Percentiles rank a stretch among this genome's conserved stretches.
phyloP scores from a whole-genome alignment of 208 protist genomes.

The Leptomonas seymouri region DNA sequence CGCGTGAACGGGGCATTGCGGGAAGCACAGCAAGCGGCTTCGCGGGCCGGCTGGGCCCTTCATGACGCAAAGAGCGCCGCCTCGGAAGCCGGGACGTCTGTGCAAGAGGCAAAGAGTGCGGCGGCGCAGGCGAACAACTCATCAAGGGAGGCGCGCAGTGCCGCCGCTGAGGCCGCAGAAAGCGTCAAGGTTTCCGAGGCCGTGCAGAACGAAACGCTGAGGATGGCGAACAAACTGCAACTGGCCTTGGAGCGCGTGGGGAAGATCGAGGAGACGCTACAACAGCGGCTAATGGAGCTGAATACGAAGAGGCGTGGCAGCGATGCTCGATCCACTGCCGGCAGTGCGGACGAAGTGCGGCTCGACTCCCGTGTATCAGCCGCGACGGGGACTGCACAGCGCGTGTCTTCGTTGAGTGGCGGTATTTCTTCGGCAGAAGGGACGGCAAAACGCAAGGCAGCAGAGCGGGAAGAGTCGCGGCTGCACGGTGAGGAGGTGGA shows the following conservation, averaged over 20 bases:
- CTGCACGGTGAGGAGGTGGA: slow-evolving; percentile 14
- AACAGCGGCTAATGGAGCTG: slow-evolving; percentile 9
- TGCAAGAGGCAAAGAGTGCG: neutral
- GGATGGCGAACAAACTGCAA: slow-evolving; percentile 25
- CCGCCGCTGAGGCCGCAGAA: slow-evolving; percentile 23
- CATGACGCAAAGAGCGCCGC: neutral
- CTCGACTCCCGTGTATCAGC: neutral
- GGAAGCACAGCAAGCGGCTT: neutral
- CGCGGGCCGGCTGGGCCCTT: neutral
- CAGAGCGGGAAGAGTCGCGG: slow-evolving; percentile 4
- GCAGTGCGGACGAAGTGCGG: neutral
- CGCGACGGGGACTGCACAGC: neutral
- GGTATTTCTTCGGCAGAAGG: neutral
- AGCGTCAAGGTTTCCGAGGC: slow-evolving; percentile 24
- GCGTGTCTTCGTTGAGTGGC: neutral
- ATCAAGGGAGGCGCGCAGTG: slow-evolving; percentile 5
- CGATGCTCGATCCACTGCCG: no score
- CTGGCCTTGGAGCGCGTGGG: slow-evolving; percentile 8
- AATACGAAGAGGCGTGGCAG: neutral
- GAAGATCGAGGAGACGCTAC: slow-evolving; percentile 13
- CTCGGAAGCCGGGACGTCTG: neutral
- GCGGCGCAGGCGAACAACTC: neutral
- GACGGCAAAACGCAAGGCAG: neutral
- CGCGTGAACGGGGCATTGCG: neutral
- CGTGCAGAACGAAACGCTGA: slow-evolving; percentile 35